Percentiles rank a stretch among this genome's conserved stretches.
Evolutionary conservation across 1,139 yeast genomes (phyloP).

Genomic region (Eremothecium cymbalariae): DNA sequence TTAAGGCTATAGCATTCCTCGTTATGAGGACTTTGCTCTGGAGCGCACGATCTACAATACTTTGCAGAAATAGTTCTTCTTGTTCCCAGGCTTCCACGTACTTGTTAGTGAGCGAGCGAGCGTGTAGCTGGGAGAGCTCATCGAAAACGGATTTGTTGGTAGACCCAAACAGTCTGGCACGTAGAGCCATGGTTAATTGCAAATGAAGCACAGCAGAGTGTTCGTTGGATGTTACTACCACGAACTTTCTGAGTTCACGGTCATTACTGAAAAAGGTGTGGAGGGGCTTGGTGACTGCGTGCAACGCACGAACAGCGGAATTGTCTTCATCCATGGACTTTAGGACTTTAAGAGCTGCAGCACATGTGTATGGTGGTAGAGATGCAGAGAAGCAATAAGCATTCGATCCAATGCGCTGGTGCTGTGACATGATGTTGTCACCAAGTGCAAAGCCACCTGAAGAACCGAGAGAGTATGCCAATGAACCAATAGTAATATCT

Average conservation of each 20-base stretch:
- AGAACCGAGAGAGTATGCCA: slow-evolving; percentile 77
- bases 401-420: slow-evolving; percentile 81
- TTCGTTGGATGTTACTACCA: slow-evolving; percentile 49
- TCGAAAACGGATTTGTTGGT: slow-evolving; percentile 26
- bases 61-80: slow-evolving; percentile 58
- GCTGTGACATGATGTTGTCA: slow-evolving; percentile 71
- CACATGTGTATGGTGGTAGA: slow-evolving; percentile 85
- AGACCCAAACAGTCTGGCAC: slow-evolving; percentile 25
- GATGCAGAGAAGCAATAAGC: slow-evolving; percentile 95
- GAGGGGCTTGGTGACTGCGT: slow-evolving; percentile 34
- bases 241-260: slow-evolving; percentile 30
- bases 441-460: slow-evolving; percentile 97
- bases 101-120: slow-evolving; percentile 29
- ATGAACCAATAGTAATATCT: slow-evolving; percentile 79
- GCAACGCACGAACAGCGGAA: slow-evolving; percentile 32
- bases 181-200: slow-evolving; percentile 39
- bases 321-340: slow-evolving; percentile 37
- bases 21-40: slow-evolving; percentile 54
- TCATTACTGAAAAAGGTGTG: slow-evolving; percentile 34
- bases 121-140: slow-evolving; percentile 22
- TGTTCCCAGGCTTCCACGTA: slow-evolving; percentile 41
- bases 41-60: slow-evolving; percentile 49
- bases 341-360: slow-evolving; percentile 57
- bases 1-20: slow-evolving; percentile 59
- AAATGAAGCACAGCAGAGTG: slow-evolving; percentile 65